Evolutionary conservation across 2,329 filamentous ascomycete genomes (phyloP), one percentile per base, ranked within the genome.

Genomic region (Phoma sp.): DNA sequence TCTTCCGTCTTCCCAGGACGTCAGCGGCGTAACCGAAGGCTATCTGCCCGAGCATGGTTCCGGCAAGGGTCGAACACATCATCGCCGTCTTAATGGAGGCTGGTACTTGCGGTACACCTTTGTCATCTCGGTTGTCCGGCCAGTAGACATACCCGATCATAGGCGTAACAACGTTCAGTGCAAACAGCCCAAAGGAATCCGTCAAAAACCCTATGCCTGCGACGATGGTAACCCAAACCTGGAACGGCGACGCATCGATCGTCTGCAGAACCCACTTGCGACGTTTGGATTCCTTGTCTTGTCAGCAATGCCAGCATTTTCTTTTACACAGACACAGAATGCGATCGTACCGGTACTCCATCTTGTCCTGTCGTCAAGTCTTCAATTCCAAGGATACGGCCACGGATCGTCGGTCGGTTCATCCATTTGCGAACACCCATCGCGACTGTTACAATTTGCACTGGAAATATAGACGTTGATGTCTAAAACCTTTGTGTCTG

Each of bases 121-220:
- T 60, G 2, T 63, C 47, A 8, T 63, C 53, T 4, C 41, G 40
- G 7, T 68, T 61, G 6, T 68, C 49, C 22, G 66, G 57, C 70
- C 72, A 76, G 50, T 77, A 78, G 13, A 77, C 73, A 43, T 74
- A 76, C 5, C 70, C 73, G 8, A 78, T 60, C 61, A 75, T 74
- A 3, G 76, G 75, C 3, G 76, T 72, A 15, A 77, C 73, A 8
- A 77, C 72, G 51, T 77, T 77, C 27, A 75, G 63, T 6, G 74
- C 69, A 50, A 77, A 77, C 1, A 77, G 61, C 29, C 72, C 75
- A 58, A 77, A 77, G 0, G 73, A 64, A 46, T 77, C 75, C 2
- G 76, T 77, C 32, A 78, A 60, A 57, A 77, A 77, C 6, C 75
- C 75, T 21, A 75, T 70, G 13, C 73, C 74, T 19, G 75, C 75